Evolutionary conservation across 129 eudicot genomes (phyloP).

Genomic region (Rutidosis leptorrhynchoides): DNA sequence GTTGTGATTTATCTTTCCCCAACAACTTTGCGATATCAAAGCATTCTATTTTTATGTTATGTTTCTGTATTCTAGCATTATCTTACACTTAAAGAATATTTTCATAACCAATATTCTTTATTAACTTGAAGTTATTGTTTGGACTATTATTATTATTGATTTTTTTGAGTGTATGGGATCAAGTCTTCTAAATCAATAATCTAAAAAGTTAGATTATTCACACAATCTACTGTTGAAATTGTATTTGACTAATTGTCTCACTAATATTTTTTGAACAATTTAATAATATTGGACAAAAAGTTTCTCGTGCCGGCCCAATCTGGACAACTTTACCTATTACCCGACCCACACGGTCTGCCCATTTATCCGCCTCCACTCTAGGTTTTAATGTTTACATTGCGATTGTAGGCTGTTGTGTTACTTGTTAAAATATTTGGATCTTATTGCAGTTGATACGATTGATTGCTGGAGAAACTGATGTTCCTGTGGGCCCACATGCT

Average conservation of each 20-base stretch:
- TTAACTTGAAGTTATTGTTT: too few species aligned
- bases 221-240: neutral
- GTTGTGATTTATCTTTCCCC: too few species aligned
- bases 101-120: too few species aligned
- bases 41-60: too few species aligned
- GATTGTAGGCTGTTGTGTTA: neutral
- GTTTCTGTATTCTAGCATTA: too few species aligned
- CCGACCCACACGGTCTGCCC: too few species aligned
- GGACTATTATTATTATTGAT: too few species aligned
- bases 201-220: neutral
- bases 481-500: slow-evolving; percentile 46
- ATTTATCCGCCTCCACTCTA: neutral
- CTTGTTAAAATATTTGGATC: slow-evolving; percentile 24
- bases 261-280: neutral
- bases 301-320: neutral
- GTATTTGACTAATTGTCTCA: too few species aligned
- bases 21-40: too few species aligned
- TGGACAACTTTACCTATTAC: neutral
- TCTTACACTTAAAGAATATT: too few species aligned
- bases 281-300: neutral
- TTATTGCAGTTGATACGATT: slow-evolving; percentile 68
- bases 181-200: neutral
- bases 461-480: slow-evolving; percentile 50
- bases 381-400: neutral
- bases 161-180: too few species aligned